Evolutionary conservation across 1,284 basidiomycete species (phyloP).

Genomic region (Ustilago loliicola): DNA sequence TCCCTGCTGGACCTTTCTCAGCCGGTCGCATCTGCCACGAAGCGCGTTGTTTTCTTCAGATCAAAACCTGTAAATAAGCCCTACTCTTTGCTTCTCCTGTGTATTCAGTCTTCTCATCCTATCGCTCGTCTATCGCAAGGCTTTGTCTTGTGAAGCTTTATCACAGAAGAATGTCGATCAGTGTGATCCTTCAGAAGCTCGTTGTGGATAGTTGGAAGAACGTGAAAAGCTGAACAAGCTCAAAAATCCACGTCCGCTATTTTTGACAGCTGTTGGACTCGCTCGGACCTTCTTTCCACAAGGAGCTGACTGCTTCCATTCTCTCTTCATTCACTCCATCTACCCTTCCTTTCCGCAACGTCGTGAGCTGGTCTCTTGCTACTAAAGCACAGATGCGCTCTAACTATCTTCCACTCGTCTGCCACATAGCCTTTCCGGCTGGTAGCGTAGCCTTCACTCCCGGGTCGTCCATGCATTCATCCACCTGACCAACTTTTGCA

Average conservation of each 20-base stretch:
- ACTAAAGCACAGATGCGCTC: no score
- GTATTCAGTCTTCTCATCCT: background rate
- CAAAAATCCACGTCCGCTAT: background rate
- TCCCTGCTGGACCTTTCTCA: no score
- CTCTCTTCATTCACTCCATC: background rate
- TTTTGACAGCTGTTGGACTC: slow-evolving; percentile 14
- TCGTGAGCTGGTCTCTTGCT: slow-evolving; percentile 2
- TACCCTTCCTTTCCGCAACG: background rate
- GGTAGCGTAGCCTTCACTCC: no score
- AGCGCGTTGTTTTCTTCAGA: background rate
- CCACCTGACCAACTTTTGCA: background rate
- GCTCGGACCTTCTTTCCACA: slow-evolving; percentile 8
- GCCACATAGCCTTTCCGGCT: no score
- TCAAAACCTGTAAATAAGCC: background rate
- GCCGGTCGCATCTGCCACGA: background rate
- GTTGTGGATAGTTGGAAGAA: slow-evolving; percentile 2
- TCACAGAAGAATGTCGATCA: background rate
- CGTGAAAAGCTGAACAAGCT: slow-evolving; percentile 11
- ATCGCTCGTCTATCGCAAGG: background rate
- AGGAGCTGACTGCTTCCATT: no score
- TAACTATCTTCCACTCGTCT: no score
- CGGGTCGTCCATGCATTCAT: no score
- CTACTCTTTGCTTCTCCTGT: background rate
- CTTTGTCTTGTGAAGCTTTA: background rate
- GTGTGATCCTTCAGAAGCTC: background rate